These are phyloP conservation scores for Schwanniomyces polymorphus DNA, from an alignment of 805 yeast species.

Conservation along the genomic window DNA sequence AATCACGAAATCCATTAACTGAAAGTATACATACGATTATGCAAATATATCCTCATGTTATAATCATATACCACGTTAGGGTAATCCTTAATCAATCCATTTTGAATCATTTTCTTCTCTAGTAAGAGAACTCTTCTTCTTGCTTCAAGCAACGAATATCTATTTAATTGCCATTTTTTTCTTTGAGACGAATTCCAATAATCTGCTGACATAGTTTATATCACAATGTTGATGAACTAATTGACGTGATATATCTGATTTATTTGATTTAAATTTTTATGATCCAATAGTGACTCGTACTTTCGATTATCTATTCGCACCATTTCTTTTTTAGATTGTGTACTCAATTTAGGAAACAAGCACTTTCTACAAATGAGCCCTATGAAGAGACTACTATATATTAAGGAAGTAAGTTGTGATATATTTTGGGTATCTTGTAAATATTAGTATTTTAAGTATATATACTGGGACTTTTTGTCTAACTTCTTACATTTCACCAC, in stretches of 20 bases:
- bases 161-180: slow-evolving; percentile 74
- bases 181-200: slow-evolving; percentile 88
- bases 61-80: slow-evolving; percentile 52
- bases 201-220: slow-evolving; percentile 67
- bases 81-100: slow-evolving; percentile 42
- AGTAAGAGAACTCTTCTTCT: slow-evolving; percentile 40
- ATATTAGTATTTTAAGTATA: not conserved
- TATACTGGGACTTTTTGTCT: not conserved
- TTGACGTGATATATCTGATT: too few relatives aligned
- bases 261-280: not conserved
- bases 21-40: slow-evolving; percentile 38
- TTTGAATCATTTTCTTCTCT: slow-evolving; percentile 44
- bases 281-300: not conserved
- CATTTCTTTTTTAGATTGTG: not conserved
- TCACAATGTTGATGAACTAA: not conserved
- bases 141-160: slow-evolving; percentile 54
- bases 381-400: too few relatives aligned
- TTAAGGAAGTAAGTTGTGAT: too few relatives aligned
- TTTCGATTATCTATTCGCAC: not conserved
- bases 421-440: too few relatives aligned
- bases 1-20: not conserved
- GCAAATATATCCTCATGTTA: slow-evolving; percentile 75
- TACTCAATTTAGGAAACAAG: too few relatives aligned
- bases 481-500: slow-evolving; percentile 17
- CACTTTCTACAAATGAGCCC: too few relatives aligned